Evolutionary conservation across 805 yeast species (phyloP).

Genomic region (Wickerhamiella azymoides): DNA sequence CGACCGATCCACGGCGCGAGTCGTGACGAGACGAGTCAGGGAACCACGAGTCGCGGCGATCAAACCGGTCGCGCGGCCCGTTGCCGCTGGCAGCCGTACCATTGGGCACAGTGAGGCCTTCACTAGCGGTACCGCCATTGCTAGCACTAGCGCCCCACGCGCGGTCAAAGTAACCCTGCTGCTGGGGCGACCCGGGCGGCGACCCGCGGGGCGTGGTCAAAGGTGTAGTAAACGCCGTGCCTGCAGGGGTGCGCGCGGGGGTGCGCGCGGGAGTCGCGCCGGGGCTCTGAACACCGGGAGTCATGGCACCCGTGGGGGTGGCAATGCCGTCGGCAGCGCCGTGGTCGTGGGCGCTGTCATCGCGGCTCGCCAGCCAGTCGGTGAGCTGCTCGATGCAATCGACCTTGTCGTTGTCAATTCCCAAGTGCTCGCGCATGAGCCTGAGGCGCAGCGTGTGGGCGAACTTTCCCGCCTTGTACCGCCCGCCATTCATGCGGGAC

Average conservation of each 20-base stretch:
- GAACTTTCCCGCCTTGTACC: slow-evolving; percentile 70
- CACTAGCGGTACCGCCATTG: no score
- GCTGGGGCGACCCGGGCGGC: background rate
- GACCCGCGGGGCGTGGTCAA: background rate
- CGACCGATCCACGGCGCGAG: background rate
- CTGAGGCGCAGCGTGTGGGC: slow-evolving; percentile 81
- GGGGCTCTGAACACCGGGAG: background rate
- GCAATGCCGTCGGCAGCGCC: no score
- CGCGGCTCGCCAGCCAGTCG: slow-evolving; percentile 1
- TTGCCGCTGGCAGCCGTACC: background rate
- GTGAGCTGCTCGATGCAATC: slow-evolving; percentile 18
- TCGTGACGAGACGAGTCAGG: no score
- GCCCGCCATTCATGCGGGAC: slow-evolving; percentile 65
- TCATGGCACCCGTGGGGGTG: background rate
- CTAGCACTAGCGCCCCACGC: no score
- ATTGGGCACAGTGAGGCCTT: background rate
- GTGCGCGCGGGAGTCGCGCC: background rate
- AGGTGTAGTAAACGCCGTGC: background rate
- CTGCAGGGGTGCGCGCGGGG: background rate
- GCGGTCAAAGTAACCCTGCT: background rate
- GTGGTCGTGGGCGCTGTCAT: no score
- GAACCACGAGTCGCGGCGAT: no score
- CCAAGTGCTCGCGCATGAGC: slow-evolving; percentile 92
- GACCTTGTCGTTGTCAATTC: slow-evolving; percentile 43
- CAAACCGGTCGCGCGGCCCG: no score